Evolutionary conservation across 768 basidiomycete genomes (phyloP).

Genomic region (Sporobolomyces pararoseus): DNA sequence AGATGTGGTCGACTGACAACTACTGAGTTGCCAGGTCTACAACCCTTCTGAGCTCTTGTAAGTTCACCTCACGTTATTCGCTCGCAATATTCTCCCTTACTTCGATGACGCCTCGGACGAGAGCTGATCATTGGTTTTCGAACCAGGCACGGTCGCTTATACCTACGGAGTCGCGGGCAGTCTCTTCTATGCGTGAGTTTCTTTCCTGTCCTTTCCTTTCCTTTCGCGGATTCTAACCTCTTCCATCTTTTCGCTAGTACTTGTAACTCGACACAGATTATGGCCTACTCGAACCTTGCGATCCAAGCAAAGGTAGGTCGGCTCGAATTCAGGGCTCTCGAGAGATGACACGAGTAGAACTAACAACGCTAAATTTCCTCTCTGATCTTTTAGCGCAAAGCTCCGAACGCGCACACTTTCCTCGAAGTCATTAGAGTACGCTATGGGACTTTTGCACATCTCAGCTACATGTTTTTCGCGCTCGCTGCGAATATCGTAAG

Average conservation of each 20-base stretch:
- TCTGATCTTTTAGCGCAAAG: constrained; percentile 53
- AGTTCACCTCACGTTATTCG: too few relatives aligned
- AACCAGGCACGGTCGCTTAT: constrained; percentile 12
- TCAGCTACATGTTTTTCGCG: constrained; percentile 52
- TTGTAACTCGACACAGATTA: constrained; percentile 55
- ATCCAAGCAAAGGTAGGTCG: constrained; percentile 52
- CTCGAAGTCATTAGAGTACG: constrained; percentile 55
- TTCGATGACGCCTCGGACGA: too few relatives aligned
- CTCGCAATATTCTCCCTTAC: too few relatives aligned
- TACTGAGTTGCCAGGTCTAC: not conserved
- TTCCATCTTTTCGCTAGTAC: not conserved
- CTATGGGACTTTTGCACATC: constrained; percentile 5
- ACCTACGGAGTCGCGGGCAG: constrained; percentile 13
- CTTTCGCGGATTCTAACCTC: too few relatives aligned
- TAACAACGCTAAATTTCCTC: too few relatives aligned
- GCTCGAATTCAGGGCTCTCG: too few relatives aligned
- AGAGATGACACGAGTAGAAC: too few relatives aligned
- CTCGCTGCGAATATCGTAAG: constrained; percentile 53
- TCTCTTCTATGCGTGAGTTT: constrained; percentile 15
- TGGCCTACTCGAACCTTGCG: constrained; percentile 54
- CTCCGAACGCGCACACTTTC: constrained; percentile 60
- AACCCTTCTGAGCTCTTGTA: constrained; percentile 5
- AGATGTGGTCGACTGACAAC: too few relatives aligned
- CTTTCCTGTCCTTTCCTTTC: not conserved
- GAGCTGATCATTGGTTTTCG: too few relatives aligned